These are phyloP conservation scores for Fusarium chaquense DNA, from an alignment of 2,329 filamentous ascomycete genomes.

Conservation along the genomic window DNA sequence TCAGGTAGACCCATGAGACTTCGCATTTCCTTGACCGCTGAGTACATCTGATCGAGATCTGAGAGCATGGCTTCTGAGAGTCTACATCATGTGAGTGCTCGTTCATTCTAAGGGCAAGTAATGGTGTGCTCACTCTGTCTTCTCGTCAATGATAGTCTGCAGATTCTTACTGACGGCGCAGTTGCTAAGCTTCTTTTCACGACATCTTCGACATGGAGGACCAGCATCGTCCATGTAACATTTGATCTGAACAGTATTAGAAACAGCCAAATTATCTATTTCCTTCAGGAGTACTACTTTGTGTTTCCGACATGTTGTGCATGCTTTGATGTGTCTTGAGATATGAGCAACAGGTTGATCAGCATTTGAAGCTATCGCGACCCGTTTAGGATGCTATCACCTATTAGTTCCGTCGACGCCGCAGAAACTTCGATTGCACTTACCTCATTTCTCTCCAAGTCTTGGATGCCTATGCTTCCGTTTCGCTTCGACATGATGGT, in stretches of 20 bases:
- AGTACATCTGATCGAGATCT: slow-evolving; percentile 45
- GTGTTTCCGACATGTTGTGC: slow-evolving; percentile 56
- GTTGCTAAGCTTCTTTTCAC: slow-evolving; percentile 52
- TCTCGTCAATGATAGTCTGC: slow-evolving; percentile 57
- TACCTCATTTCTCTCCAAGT: slow-evolving; percentile 10
- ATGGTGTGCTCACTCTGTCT: slow-evolving; percentile 49
- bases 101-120: fast-evolving
- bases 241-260: slow-evolving; percentile 49
- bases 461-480: not conserved
- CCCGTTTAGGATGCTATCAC: slow-evolving; percentile 19
- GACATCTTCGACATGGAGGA: slow-evolving; percentile 55
- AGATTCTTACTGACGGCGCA: slow-evolving; percentile 58
- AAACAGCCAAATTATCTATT: fast-evolving
- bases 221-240: slow-evolving; percentile 57
- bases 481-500: slow-evolving; percentile 22
- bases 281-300: slow-evolving; percentile 48
- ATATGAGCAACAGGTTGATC: slow-evolving; percentile 57
- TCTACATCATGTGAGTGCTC: not conserved
- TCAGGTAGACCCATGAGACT: slow-evolving; percentile 42
- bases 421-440: fast-evolving
- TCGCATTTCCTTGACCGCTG: slow-evolving; percentile 43
- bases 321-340: slow-evolving; percentile 56
- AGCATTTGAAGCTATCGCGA: slow-evolving; percentile 59
- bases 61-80: slow-evolving; percentile 38
- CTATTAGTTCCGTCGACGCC: not conserved